These are phyloP conservation scores for Neurospora africana DNA, from an alignment of 495 filamentous ascomycete genomes.

Conservation along the genomic window DNA sequence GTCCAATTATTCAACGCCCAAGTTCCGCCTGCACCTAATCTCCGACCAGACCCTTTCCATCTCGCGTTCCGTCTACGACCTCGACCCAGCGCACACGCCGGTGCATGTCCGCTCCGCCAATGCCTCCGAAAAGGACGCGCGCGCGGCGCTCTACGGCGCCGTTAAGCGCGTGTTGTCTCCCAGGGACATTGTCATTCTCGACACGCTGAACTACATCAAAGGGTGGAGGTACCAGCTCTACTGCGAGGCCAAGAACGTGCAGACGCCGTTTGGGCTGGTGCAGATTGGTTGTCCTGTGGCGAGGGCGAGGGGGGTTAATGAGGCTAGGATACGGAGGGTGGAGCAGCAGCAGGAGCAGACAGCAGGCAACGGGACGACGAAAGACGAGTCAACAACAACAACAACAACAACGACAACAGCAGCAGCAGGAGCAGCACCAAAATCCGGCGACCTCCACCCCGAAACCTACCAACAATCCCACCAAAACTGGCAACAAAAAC, in stretches of 20 bases:
- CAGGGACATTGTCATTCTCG: conserved; percentile 78
- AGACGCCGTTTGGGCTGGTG: conserved; percentile 74
- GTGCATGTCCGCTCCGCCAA: conserved; percentile 43
- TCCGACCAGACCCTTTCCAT: conserved; percentile 57
- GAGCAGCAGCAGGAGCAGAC: conserved; percentile 2
- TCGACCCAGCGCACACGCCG: conserved; percentile 33
- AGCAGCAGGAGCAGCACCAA: not conserved
- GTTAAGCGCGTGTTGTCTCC: conserved; percentile 70
- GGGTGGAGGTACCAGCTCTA: conserved; percentile 92
- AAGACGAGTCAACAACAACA: conserved; percentile 1
- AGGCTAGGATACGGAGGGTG: conserved; percentile 25
- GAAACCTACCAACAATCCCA: conserved; percentile 1
- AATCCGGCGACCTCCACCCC: not conserved
- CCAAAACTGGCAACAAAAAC: not conserved
- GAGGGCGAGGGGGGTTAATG: conserved; percentile 53
- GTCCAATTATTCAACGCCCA: conserved; percentile 22
- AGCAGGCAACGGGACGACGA: not conserved
- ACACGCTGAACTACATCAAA: conserved; percentile 95
- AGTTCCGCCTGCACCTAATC: conserved; percentile 54
- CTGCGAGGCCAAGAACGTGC: conserved; percentile 83
- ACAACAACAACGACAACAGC: not conserved
- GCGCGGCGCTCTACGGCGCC: conserved; percentile 74
- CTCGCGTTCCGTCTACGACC: conserved; percentile 52
- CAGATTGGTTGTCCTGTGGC: conserved; percentile 73
- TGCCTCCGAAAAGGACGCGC: conserved; percentile 76